Base-by-base conservation (phyloP, 306 rosid species). In the Prunus mongolica region DNA sequence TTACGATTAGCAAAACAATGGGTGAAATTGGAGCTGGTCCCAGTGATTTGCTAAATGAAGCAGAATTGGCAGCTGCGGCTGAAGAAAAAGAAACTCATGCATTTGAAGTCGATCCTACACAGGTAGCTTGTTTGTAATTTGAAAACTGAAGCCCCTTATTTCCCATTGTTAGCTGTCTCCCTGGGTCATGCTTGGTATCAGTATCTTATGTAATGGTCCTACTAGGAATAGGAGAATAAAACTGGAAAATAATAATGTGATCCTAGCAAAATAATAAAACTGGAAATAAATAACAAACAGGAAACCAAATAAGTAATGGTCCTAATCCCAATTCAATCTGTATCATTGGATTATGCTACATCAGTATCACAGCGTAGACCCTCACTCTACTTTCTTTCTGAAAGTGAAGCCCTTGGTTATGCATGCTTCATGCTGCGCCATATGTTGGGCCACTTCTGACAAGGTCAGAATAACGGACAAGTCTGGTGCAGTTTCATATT, bases 71-170 rank as follows among this genome's bases (percentile, higher is more conserved):
- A 24, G 97, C 98, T 28, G 97, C 76, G 41, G 97, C 91, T 34
- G 97, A 92, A 77, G 97, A 92, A 84, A 95, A 93, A 87, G 93
- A 89, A 82, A 83, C 97, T 71, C 97, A 95, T 87, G 78, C 97
- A 70, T 95, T 91, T 79, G 98, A 93, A 79, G 62, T 93, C 74
- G 93, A 93, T 76, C 92, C 93, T 45, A 51, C 92, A 66, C 96
- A 93, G 91, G 98, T 93, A 88, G 67, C 67, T 46, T 69, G 63
- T 66, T 64, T 82, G 41, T 76, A 54, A 13, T 47, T 15, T 65
- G 49, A 73, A 69, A 69, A 6, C 38, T 76, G 34, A 50, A 24
- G 28, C 20, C n/a, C 19, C 61, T 46, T 8, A 55, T 12, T 45
- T 73, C 25, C 52, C 14, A 18, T 82, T 73, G 6, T 60, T 64